Evolutionary conservation across 495 filamentous ascomycete genomes (phyloP).

Genomic region (Neurospora terricola): DNA sequence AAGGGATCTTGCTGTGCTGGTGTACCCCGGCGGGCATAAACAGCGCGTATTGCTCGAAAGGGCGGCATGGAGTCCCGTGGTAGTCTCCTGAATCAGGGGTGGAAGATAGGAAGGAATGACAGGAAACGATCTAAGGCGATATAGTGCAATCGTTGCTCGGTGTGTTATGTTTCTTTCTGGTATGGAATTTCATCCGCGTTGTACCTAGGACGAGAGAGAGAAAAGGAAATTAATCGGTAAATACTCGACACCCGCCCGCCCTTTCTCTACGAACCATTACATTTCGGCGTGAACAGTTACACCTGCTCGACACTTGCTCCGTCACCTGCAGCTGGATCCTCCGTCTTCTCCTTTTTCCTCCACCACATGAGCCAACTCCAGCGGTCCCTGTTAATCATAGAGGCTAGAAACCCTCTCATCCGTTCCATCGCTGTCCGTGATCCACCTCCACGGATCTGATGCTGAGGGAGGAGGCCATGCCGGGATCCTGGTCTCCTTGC

Average conservation of each 20-base stretch:
- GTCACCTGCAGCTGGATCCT: not conserved
- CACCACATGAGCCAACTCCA: not conserved
- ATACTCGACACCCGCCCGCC: not conserved
- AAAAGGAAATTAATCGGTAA: not conserved
- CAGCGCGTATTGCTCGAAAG: not conserved
- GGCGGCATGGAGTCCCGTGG: not conserved
- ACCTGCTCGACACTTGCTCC: not conserved
- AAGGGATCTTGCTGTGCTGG: not conserved
- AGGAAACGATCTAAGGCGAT: not conserved
- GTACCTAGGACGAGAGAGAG: not conserved
- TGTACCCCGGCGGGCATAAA: not conserved
- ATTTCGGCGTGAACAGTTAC: not conserved
- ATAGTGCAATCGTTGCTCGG: not conserved
- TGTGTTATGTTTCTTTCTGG: not conserved
- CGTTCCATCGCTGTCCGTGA: not conserved
- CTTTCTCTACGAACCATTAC: not conserved
- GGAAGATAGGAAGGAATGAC: not conserved
- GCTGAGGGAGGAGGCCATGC: not conserved
- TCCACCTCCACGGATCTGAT: not conserved
- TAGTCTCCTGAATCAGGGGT: not conserved
- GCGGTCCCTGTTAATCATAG: not conserved
- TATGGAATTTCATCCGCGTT: not conserved
- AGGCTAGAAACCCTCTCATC: not conserved
- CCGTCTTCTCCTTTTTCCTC: not conserved
- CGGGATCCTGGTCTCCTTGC: not conserved